Conservation (phyloP, 805 yeast species). For the Ogataea paraovalis region DNA sequence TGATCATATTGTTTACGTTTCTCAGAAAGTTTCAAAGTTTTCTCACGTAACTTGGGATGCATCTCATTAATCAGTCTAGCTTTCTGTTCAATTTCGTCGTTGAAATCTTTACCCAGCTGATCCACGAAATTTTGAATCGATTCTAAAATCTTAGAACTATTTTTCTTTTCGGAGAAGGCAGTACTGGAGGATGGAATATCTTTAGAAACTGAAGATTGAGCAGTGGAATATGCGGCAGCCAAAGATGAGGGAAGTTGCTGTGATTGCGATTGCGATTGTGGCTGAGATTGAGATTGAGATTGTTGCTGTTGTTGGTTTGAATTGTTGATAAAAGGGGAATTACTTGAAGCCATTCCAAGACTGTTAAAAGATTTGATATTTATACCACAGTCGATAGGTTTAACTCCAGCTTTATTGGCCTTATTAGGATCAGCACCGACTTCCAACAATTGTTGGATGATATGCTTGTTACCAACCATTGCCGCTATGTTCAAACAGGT, state of each 20-base stretch:
- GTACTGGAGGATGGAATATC: background rate
- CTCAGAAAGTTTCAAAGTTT: constrained; percentile 48
- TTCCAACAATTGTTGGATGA: constrained; percentile 76
- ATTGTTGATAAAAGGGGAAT: background rate
- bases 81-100: constrained; percentile 51
- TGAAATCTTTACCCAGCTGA: constrained; percentile 55
- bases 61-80: constrained; percentile 47
- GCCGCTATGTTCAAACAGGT: constrained; percentile 93
- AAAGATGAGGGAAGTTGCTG: background rate
- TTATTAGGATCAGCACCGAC: constrained; percentile 83
- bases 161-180: constrained; percentile 12
- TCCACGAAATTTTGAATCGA: constrained; percentile 48
- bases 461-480: constrained; percentile 73
- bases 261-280: background rate
- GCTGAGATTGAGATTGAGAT: background rate
- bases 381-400: constrained; percentile 84
- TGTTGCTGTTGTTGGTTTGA: background rate
- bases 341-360: background rate
- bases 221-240: background rate
- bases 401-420: constrained; percentile 80
- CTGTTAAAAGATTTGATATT: constrained; percentile 31
- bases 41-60: constrained; percentile 54
- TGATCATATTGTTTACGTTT: constrained; percentile 48
- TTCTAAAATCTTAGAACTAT: constrained; percentile 40
- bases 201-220: background rate